Evolutionary conservation across 257 asterid genomes (phyloP).

Genomic region (Buddleja alternifolia): DNA sequence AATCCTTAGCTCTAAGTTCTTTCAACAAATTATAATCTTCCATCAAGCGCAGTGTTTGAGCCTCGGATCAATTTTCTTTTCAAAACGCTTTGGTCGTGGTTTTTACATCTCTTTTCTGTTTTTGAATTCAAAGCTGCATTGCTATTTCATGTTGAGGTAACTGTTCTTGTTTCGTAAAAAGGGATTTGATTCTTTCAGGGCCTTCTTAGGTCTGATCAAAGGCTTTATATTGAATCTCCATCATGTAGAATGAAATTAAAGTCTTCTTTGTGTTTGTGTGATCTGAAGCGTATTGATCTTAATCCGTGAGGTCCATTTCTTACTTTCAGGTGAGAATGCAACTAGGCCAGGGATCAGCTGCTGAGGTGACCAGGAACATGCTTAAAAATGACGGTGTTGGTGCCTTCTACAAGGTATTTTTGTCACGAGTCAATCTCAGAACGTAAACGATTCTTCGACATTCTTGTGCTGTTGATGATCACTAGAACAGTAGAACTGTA

Average conservation of each 20-base stretch:
- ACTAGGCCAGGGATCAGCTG: slow-evolving; percentile 96
- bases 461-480: too few relatives aligned
- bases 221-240: neutral
- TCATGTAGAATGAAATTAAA: neutral
- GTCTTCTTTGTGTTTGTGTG: slow-evolving; percentile 3
- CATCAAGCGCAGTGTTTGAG: too few relatives aligned
- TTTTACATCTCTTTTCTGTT: slow-evolving; percentile 14
- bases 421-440: neutral
- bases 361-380: slow-evolving; percentile 72
- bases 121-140: neutral
- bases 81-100: neutral
- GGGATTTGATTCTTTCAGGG: slow-evolving; percentile 1
- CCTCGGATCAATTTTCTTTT: neutral
- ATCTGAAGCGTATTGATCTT: slow-evolving; percentile 28
- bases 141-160: neutral
- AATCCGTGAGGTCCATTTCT: slow-evolving; percentile 20
- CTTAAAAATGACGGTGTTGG: slow-evolving; percentile 81
- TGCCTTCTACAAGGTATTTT: slow-evolving; percentile 87
- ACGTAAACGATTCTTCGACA: too few relatives aligned
- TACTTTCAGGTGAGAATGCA: slow-evolving; percentile 86
- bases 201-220: slow-evolving; percentile 33
- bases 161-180: neutral
- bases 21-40: too few relatives aligned
- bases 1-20: too few relatives aligned
- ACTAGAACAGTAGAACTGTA: too few relatives aligned